Evolutionary conservation across 1,284 basidiomycete genomes (phyloP), one percentile per base, ranked within the genome.

Genomic region (Cutaneotrichosporon sp.): DNA sequence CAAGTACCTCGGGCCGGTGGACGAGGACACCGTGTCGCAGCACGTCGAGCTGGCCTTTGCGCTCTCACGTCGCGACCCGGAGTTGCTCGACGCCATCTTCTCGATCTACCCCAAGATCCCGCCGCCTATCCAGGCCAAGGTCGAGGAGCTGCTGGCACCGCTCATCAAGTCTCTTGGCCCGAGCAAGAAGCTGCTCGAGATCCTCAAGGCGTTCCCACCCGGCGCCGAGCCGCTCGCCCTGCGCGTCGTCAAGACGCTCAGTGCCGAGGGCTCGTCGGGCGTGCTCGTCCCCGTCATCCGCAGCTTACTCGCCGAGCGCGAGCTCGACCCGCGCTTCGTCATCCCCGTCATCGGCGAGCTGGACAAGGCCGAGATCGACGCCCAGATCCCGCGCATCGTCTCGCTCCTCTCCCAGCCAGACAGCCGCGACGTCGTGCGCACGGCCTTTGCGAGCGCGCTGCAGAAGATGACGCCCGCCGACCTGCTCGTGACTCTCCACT

Each of bases 321-420:
- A 92, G 70, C 86, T 97, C 13, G 91, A 95, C 76, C 90, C 93
- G 8, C 85, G 91, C 25, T 98, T 97, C 82, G 86, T 98, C 57
- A 91, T 98, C 60, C 92, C 94, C 18, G 92, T 97, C 72, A 92
- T 98, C 69, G 89, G 90, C 24, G 93, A 97, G 75, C 89, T 98
- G 86, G 92, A 95, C 81, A 95, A 95, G 87, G 83, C 87, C 55
- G 95, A 99, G 74, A 95, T 99, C 69, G 81, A 94, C 72, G 87
- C 87, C 49, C 87, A 95, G 72, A 81, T 99, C 11, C 97, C 97
- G 3, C 84, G 87, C 38, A 94, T 99, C 64, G 91, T 99, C 31
- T 90, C 90, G 0, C 87, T 95, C 59, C 87, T 99, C 55, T 89
- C 43, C 33, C 25, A 54, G 34, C 53, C 65, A 14, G 62, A 56